Evolutionary conservation across 164 flowering plant species (phyloP).

Genomic region (Sedum album): DNA sequence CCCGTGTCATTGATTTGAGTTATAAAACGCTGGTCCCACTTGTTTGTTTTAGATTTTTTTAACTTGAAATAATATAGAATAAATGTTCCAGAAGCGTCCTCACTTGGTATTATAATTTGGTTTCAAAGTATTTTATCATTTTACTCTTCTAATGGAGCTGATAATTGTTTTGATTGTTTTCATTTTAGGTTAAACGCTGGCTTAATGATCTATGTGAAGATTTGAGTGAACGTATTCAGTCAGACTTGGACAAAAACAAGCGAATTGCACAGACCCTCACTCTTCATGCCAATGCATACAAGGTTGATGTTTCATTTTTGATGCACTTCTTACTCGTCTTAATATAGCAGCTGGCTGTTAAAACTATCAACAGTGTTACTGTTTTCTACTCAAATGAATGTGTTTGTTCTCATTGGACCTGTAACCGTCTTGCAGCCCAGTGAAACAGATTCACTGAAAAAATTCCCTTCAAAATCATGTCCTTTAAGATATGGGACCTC

Average conservation of each 20-base stretch:
- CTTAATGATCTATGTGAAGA: constrained; percentile 84
- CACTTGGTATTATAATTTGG: background rate
- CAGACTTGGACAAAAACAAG: constrained; percentile 70
- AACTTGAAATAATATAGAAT: background rate
- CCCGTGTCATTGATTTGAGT: background rate
- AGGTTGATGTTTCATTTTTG: constrained; percentile 26
- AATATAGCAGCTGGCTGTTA: background rate
- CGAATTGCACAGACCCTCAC: constrained; percentile 80
- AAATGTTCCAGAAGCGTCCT: background rate
- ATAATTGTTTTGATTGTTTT: background rate
- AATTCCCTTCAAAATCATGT: constrained; percentile 90
- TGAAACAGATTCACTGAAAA: constrained; percentile 57
- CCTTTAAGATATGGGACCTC: constrained; percentile 72
- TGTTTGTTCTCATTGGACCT: constrained; percentile 11
- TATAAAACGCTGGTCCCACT: background rate
- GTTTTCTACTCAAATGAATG: background rate
- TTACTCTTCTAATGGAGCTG: background rate
- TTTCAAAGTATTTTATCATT: background rate
- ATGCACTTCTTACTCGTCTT: background rate
- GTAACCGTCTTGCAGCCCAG: constrained; percentile 26
- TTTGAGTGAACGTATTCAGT: constrained; percentile 67
- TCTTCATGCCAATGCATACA: constrained; percentile 69
- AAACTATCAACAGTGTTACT: background rate
- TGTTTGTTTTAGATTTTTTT: too few relatives aligned
- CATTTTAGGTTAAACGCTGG: constrained; percentile 70